Conservation (phyloP, 148 eudicot genomes). For the Rhododendron vialii region DNA sequence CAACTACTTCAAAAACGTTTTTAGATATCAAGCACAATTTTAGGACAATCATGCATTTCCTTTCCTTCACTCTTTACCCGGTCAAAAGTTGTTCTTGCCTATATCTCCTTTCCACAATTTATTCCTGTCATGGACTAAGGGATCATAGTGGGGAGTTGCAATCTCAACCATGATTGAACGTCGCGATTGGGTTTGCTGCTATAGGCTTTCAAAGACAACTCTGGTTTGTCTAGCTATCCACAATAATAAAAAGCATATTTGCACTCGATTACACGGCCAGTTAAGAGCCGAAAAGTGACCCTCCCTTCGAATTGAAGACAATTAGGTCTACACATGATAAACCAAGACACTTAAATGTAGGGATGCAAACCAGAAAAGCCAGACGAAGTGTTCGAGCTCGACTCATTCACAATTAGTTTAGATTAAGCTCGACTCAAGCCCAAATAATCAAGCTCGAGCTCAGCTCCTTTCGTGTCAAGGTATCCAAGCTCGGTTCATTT, state of each 20-base stretch:
- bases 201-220: neutral
- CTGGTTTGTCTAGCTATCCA: neutral
- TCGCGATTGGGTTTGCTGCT: neutral
- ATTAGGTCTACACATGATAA: neutral
- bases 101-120: neutral
- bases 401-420: neutral
- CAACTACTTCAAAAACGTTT: neutral
- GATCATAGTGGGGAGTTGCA: neutral
- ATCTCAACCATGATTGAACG: neutral
- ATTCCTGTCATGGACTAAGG: neutral
- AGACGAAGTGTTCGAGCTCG: neutral
- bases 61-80: neutral
- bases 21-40: neutral
- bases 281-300: neutral
- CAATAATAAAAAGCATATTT: neutral
- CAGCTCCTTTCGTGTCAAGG: slow-evolving; percentile 42
- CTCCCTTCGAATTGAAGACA: neutral
- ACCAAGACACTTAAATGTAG: neutral
- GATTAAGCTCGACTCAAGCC: neutral
- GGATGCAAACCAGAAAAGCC: neutral
- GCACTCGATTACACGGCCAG: neutral
- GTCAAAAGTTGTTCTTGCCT: neutral
- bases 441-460: neutral
- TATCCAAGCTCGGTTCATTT: slow-evolving; percentile 33
- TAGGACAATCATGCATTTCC: neutral